phyloP scores from a whole-genome alignment of 768 basidiomycete species.

The Tricholoma flavovirens region DNA sequence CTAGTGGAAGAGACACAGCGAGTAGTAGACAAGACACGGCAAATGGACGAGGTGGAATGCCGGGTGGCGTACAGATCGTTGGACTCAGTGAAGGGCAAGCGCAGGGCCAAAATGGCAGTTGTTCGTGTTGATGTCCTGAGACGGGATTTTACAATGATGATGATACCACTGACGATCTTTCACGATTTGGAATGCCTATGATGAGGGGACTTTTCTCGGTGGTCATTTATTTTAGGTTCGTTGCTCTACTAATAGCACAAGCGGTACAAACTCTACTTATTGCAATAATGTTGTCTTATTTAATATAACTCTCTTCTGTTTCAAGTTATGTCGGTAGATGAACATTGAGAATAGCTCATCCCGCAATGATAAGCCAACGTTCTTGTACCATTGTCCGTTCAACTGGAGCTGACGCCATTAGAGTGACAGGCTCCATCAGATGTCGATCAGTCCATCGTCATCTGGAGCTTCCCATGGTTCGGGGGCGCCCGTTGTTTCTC shows the following conservation, averaged over 20 bases:
- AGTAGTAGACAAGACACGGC: constrained; percentile 24
- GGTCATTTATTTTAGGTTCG: background rate
- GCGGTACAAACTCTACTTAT: background rate
- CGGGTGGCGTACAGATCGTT: constrained; percentile 44
- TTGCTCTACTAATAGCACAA: background rate
- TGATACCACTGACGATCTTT: background rate
- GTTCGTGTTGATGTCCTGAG: constrained; percentile 22
- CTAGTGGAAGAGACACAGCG: constrained; percentile 14
- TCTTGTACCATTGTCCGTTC: background rate
- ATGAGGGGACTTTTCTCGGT: background rate
- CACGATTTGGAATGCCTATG: background rate
- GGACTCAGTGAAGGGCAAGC: constrained; percentile 24
- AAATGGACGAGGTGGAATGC: constrained; percentile 41
- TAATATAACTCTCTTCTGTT: background rate
- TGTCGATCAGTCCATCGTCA: no score
- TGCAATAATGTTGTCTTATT: background rate
- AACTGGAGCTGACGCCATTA: background rate
- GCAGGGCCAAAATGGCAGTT: constrained; percentile 18
- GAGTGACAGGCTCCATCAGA: background rate
- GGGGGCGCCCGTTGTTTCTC: no score
- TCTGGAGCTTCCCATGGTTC: no score
- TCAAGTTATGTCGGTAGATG: background rate
- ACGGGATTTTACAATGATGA: background rate
- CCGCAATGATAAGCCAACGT: background rate
- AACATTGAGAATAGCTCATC: background rate